Conservation (phyloP, 345 rosid genomes). For the Citrus maxima region DNA sequence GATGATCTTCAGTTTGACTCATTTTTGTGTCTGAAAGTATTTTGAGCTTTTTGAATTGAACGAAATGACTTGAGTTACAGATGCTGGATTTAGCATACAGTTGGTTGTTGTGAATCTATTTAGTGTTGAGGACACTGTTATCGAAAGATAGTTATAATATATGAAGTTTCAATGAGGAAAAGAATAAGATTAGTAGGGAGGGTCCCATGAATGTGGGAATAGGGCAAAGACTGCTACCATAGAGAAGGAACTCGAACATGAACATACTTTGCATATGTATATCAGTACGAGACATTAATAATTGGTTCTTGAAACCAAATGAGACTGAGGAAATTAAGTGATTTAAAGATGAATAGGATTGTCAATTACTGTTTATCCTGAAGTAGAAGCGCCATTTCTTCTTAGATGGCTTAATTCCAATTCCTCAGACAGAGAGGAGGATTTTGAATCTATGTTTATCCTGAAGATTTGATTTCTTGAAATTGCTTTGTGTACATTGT, state of each 20-base stretch:
- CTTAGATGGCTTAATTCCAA: not conserved
- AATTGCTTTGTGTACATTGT: not conserved
- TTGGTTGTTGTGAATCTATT: not conserved
- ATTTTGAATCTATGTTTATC: not conserved
- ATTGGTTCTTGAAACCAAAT: not conserved
- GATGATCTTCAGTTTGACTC: not conserved
- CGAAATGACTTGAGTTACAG: not conserved
- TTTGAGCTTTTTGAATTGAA: not conserved
- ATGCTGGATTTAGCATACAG: not conserved
- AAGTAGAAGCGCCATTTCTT: not conserved
- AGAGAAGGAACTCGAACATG: not conserved
- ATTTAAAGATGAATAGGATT: not conserved
- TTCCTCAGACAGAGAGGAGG: not conserved
- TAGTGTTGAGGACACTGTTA: not conserved
- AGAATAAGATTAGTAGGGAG: not conserved
- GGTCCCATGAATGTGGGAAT: not conserved
- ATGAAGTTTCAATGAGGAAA: not conserved
- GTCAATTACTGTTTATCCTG: not conserved
- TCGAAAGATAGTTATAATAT: not conserved
- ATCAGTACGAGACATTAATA: no score
- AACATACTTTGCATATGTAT: not conserved
- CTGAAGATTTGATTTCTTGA: not conserved
- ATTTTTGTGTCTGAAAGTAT: not conserved
- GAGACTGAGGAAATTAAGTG: not conserved
- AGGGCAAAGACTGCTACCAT: not conserved